These are phyloP conservation scores for Sicyos edulis DNA, from an alignment of 306 rosid genomes.

Conservation along the genomic window DNA sequence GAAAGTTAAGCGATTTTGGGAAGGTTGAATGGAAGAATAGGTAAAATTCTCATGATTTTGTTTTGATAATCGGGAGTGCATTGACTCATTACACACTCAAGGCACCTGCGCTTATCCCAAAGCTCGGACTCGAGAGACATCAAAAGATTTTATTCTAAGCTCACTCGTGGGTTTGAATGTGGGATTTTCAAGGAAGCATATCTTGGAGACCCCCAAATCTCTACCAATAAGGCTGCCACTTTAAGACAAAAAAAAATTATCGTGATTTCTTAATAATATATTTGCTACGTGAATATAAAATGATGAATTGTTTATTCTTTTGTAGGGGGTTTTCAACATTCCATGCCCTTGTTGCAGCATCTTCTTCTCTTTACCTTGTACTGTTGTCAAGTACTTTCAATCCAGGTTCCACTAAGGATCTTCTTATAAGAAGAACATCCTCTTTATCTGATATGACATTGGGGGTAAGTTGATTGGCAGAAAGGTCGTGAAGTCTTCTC, in stretches of 20 bases:
- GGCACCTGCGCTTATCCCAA: no score
- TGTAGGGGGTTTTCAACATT: conserved; percentile 88
- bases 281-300: conserved; percentile 11
- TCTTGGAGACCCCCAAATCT: no score
- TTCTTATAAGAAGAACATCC: conserved; percentile 55
- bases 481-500: conserved; percentile 15
- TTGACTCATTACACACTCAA: no score
- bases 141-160: no score
- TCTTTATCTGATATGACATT: conserved; percentile 59
- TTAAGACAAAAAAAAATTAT: no score
- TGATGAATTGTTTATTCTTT: conserved; percentile 19
- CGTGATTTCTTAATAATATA: conserved; percentile 16
- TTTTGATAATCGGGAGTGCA: neutral
- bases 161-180: no score
- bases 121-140: no score
- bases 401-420: conserved; percentile 37
- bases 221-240: no score
- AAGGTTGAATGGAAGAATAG: conserved; percentile 88
- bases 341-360: conserved; percentile 70
- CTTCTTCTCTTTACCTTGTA: conserved; percentile 59
- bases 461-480: conserved; percentile 51
- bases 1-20: conserved; percentile 39
- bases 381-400: conserved; percentile 52
- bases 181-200: no score
- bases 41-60: conserved; percentile 38